A percentile compares a stretch with the other conserved stretches of the same genome.
Evolutionary conservation across 345 rosid species (phyloP).

Genomic region (Murraya koenigii): DNA sequence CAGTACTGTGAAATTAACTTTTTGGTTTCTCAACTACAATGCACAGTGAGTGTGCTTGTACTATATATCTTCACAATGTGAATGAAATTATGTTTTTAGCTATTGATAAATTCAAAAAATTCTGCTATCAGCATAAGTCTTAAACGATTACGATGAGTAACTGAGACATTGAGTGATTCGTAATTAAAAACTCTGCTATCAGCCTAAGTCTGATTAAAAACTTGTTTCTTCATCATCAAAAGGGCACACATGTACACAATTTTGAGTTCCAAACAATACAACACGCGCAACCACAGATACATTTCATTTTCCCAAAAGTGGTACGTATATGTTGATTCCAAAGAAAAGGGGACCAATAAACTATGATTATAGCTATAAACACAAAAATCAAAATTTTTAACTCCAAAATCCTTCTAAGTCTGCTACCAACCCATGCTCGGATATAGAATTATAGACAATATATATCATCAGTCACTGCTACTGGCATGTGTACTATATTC

Average conservation of each 20-base stretch:
- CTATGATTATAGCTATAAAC: background rate
- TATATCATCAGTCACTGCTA: background rate
- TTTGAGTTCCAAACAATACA: no score
- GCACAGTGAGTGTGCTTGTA: background rate
- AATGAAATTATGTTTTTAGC: background rate
- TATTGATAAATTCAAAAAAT: background rate
- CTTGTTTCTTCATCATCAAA: background rate
- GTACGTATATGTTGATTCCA: no score
- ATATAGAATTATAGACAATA: background rate
- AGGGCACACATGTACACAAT: background rate
- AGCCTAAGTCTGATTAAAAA: no score
- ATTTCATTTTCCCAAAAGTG: background rate
- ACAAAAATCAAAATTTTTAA: background rate
- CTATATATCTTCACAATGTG: background rate
- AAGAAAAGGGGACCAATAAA: no score
- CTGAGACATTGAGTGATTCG: background rate
- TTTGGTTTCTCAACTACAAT: background rate
- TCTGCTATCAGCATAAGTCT: no score
- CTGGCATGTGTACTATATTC: conserved; percentile 2
- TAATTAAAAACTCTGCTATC: no score
- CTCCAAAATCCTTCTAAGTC: background rate
- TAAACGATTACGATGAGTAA: no score
- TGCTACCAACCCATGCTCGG: background rate
- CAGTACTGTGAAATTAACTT: background rate
- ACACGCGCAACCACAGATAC: background rate